Evolutionary conservation across 73 alveolate species (phyloP).

Genomic region (Stentor roeselii): DNA sequence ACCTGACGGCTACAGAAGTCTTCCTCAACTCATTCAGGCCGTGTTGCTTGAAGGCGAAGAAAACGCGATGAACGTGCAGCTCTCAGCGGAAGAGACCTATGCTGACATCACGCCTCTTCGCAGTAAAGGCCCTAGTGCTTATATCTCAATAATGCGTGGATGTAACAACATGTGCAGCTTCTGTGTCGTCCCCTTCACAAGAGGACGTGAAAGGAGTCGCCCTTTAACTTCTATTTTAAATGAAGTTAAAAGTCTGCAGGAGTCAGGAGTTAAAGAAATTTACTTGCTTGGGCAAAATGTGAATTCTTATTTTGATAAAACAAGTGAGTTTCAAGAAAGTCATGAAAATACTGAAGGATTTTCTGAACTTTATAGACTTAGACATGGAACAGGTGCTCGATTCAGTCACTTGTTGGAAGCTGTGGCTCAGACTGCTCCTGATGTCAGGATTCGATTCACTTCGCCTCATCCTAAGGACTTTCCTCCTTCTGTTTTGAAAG

Average conservation of each 20-base stretch:
- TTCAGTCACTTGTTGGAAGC: conserved; percentile 69
- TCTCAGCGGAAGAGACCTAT: conserved; percentile 78
- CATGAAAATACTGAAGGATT: conserved; percentile 81
- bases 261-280: conserved; percentile 72
- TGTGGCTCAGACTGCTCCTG: conserved; percentile 75
- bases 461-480: conserved; percentile 91
- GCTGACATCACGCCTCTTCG: conserved; percentile 76
- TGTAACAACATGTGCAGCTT: conserved; percentile 91
- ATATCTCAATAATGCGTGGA: conserved; percentile 90
- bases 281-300: conserved; percentile 86
- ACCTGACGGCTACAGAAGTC: conserved; percentile 79
- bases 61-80: conserved; percentile 66
- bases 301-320: conserved; percentile 67
- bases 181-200: conserved; percentile 88
- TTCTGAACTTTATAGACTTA: conserved; percentile 62
- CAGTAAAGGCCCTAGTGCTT: conserved; percentile 47
- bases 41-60: conserved; percentile 36
- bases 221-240: conserved; percentile 54
- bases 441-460: conserved; percentile 75
- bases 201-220: conserved; percentile 87
- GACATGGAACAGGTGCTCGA: conserved; percentile 79
- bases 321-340: conserved; percentile 36
- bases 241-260: conserved; percentile 61
- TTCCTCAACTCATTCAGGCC: conserved; percentile 57
- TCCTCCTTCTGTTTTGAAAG: conserved; percentile 72